These are phyloP conservation scores for Rhizophagus clarus DNA, from an alignment of 192 early-diverging fungal genomes.

Conservation along the genomic window DNA sequence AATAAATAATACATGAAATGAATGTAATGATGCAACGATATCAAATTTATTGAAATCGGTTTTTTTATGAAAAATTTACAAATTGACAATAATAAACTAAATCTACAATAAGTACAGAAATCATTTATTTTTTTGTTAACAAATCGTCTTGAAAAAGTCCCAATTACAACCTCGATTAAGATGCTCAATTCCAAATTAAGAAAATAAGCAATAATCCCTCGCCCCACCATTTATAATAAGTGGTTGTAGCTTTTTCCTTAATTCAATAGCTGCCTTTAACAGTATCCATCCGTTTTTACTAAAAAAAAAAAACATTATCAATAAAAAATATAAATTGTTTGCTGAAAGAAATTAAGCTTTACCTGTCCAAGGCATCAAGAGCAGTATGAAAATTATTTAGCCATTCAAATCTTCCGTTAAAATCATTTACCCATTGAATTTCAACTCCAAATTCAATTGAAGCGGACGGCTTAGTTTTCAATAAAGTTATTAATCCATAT, in stretches of 20 bases:
- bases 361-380: slow-evolving; percentile 8
- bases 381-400: slow-evolving; percentile 17
- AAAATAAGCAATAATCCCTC: not conserved
- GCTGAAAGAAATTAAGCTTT: not conserved
- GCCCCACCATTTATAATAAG: not conserved
- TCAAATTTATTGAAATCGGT: not conserved
- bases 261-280: not conserved
- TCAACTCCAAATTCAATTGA: slow-evolving; percentile 8
- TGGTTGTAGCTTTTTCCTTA: not conserved
- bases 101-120: not conserved
- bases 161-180: not conserved
- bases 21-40: not conserved
- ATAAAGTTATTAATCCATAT: slow-evolving; percentile 7
- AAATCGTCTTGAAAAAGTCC: not conserved
- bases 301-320: not conserved
- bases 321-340: not conserved
- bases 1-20: no score
- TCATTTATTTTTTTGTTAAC: not conserved
- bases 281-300: not conserved
- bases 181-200: not conserved
- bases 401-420: not conserved
- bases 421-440: slow-evolving; percentile 18
- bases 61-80: not conserved
- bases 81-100: slow-evolving; percentile 1
- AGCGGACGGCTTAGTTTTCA: not conserved